Base-by-base conservation (phyloP, 495 filamentous ascomycete species). In the Penicillium canariense region DNA sequence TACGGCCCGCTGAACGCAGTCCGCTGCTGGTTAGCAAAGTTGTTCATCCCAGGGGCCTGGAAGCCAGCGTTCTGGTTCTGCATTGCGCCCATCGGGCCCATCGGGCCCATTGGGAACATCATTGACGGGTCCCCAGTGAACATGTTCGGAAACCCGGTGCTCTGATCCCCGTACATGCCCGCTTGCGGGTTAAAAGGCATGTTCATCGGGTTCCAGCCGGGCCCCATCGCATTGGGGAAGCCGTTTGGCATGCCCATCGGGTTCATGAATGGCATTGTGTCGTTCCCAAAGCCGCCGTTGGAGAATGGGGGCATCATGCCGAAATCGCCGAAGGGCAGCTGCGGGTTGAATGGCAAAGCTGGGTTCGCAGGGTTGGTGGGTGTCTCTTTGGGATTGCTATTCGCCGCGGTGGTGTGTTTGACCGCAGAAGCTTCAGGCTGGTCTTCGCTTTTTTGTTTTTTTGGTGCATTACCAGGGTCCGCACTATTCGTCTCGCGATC, bases 1-100 rank as follows among this genome's bases (percentile, higher is more conserved):
- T 77, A 76, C 5, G 84, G 82, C 17, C 79, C 80, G 31, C 75
- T 76, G 58, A 86, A 88, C 23, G 80, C 70, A 8, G 81, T 86
- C 48, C 86, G 81, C 72, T 94, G 87, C 68, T 94, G 84, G 62
- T 88, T 87, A 20, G 83, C 79, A 60, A 89, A 89, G 44, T 71
- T 68, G 26, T 74, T 72, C 58, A 71, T 69, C 9, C 62, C 70
- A 9, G 58, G 42, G 30, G 67, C 70, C 55, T 69, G 72, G 54
- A 70, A 70, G 5, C 65, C 60, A 9, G 61, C 22, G 47, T 68
- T 70, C 48, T 67, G 65, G 43, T 68, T 70, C 40, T 65, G 65
- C 59, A 70, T 66, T n/a, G 48, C 53, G 31, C 55, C 62, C n/a
- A n/a, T n/a, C n/a, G n/a, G n/a, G 18, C 53, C 17, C 61, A 69